Conservation (phyloP, 371 early-diverging fungal genomes). For the Haplosporangium sp. region DNA sequence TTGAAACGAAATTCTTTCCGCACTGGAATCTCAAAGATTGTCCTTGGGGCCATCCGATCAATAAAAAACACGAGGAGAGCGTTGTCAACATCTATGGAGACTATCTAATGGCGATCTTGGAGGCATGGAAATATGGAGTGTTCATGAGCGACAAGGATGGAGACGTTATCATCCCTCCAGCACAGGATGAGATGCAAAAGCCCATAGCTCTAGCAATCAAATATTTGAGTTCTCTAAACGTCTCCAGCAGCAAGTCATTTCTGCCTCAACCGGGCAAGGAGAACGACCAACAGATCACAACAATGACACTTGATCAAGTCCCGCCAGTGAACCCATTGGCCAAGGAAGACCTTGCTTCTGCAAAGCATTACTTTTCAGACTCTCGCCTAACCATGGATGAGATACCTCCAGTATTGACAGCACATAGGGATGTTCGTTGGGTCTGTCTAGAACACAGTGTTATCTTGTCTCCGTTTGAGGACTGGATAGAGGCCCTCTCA, state of each 20-base stretch:
- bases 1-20: slow-evolving; percentile 9
- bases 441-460: slow-evolving; percentile 25
- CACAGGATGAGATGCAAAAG: slow-evolving; percentile 2
- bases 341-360: slow-evolving; percentile 2
- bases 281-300: no score
- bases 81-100: slow-evolving; percentile 12
- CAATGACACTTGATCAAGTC: not conserved
- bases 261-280: not conserved
- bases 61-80: not conserved
- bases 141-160: not conserved
- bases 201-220: slow-evolving; percentile 15
- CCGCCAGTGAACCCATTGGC: not conserved
- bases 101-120: slow-evolving; percentile 33
- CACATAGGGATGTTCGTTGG: slow-evolving; percentile 29
- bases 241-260: not conserved
- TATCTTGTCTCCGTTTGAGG: slow-evolving; percentile 8
- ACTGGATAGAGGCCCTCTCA: slow-evolving; percentile 8
- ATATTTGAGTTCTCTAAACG: slow-evolving; percentile 1
- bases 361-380: slow-evolving; percentile 10
- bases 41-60: slow-evolving; percentile 13
- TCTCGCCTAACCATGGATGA: slow-evolving; percentile 5
- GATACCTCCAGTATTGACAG: slow-evolving; percentile 16
- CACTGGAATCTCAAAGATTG: slow-evolving; percentile 18
- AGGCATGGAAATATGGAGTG: slow-evolving; percentile 28
- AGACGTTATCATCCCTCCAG: slow-evolving; percentile 6